Percentiles rank a stretch among this genome's conserved stretches.
Evolutionary conservation across 2,329 filamentous ascomycete genomes (phyloP).

Genomic region (Colletotrichum karsti): DNA sequence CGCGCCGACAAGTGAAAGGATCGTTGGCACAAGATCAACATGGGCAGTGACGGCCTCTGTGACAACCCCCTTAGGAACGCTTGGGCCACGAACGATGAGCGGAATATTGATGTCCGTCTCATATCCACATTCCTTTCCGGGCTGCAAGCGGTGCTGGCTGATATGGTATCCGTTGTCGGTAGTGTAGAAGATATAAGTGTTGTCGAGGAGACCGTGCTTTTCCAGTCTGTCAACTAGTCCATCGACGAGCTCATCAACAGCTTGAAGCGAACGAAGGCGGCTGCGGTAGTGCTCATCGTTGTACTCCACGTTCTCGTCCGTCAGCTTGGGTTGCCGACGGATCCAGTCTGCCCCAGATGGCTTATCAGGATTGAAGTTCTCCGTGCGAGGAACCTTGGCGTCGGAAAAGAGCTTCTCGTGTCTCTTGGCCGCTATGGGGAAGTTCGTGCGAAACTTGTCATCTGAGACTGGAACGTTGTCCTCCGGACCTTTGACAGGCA

Average conservation of each 20-base stretch:
- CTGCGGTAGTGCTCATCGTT: conserved; percentile 50
- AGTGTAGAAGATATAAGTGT: conserved; percentile 62
- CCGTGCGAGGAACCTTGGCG: conserved; percentile 67
- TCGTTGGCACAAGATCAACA: conserved; percentile 63
- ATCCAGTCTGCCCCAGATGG: conserved; percentile 55
- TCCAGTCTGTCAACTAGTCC: conserved; percentile 44
- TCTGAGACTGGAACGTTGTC: conserved; percentile 61
- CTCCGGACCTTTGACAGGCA: conserved; percentile 65
- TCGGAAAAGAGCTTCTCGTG: conserved; percentile 69
- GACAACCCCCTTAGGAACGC: conserved; percentile 46
- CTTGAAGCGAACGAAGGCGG: conserved; percentile 51
- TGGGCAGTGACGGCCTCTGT: conserved; percentile 55
- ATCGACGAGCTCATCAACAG: conserved; percentile 55
- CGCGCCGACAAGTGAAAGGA: conserved; percentile 50
- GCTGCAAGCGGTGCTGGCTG: conserved; percentile 58
- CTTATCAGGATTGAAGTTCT: conserved; percentile 70
- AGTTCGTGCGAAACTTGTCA: conserved; percentile 44
- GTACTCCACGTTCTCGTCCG: conserved; percentile 39
- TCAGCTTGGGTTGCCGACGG: conserved; percentile 43
- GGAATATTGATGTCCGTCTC: conserved; percentile 63
- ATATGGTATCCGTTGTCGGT: conserved; percentile 64
- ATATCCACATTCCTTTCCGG: conserved; percentile 60
- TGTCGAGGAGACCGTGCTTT: conserved; percentile 41
- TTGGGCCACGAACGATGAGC: conserved; percentile 58
- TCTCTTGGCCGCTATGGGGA: conserved; percentile 52